These are phyloP conservation scores for Sistotremastrum suecicum DNA, from an alignment of 768 basidiomycete species.

Conservation along the genomic window DNA sequence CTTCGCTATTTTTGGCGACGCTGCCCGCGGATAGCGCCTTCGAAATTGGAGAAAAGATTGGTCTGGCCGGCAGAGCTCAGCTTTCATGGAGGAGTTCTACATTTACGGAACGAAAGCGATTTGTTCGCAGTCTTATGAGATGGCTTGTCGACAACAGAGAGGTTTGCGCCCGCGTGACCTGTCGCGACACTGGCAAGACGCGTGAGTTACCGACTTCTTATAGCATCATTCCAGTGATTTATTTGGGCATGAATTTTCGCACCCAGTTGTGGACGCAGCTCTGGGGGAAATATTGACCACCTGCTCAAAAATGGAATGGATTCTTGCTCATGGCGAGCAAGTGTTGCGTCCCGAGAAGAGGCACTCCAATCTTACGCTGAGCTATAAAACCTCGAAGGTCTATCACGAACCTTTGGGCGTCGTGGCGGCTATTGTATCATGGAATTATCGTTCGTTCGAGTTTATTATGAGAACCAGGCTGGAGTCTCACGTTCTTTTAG, in stretches of 20 bases:
- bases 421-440: conserved; percentile 85
- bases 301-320: conserved; percentile 87
- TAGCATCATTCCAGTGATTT: neutral
- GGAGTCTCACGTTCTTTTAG: conserved; percentile 23
- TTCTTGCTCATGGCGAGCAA: conserved; percentile 73
- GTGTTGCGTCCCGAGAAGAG: conserved; percentile 63
- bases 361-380: conserved; percentile 48
- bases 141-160: conserved; percentile 93
- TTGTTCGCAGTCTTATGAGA: conserved; percentile 74
- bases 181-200: conserved; percentile 93
- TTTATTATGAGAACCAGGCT: neutral
- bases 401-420: conserved; percentile 88
- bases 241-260: neutral
- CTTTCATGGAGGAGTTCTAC: conserved; percentile 57
- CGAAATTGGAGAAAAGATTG: conserved; percentile 66
- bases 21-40: conserved; percentile 56
- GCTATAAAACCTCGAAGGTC: conserved; percentile 66
- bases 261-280: conserved; percentile 78
- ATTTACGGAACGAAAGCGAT: conserved; percentile 67
- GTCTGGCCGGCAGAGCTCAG: conserved; percentile 50
- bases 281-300: conserved; percentile 94
- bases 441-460: conserved; percentile 69
- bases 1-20: conserved; percentile 68
- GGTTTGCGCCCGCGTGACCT: conserved; percentile 71
- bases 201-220: conserved; percentile 30